A percentile compares a stretch with the other conserved stretches of the same genome.
Conservation (phyloP, 371 early-diverging fungal genomes). For the Mortierella sp. region DNA sequence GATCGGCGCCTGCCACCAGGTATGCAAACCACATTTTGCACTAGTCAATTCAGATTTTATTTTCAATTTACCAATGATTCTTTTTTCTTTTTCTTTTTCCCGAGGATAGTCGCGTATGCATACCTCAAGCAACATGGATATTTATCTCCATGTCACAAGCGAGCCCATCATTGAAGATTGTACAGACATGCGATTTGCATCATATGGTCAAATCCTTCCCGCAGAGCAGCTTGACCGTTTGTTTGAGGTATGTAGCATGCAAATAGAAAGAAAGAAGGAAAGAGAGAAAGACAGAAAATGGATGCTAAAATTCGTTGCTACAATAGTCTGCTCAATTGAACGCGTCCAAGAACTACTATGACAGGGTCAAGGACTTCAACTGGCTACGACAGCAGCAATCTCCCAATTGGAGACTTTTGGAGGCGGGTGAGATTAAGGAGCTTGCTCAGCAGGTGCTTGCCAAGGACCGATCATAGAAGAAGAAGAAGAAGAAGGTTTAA, state of each 20-base stretch:
- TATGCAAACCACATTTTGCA: conserved; percentile 43
- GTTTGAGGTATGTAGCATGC: conserved; percentile 38
- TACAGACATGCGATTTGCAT: conserved; percentile 67
- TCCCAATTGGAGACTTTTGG: conserved; percentile 76
- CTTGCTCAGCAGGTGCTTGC: conserved; percentile 11
- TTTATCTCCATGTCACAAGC: conserved; percentile 77
- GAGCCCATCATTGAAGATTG: conserved; percentile 90
- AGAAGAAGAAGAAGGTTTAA: neutral
- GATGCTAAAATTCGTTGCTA: neutral
- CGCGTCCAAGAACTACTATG: conserved; percentile 61
- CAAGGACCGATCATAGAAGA: conserved; percentile 18
- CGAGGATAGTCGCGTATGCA: conserved; percentile 80
- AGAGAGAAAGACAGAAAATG: neutral
- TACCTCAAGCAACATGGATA: conserved; percentile 69
- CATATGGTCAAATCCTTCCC: conserved; percentile 35
- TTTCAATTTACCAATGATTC: neutral
- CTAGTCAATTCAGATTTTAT: neutral
- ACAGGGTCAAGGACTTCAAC: conserved; percentile 86
- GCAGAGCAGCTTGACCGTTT: conserved; percentile 33
- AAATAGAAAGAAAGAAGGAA: neutral
- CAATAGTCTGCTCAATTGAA: conserved; percentile 56
- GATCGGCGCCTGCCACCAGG: conserved; percentile 81
- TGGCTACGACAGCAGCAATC: conserved; percentile 84
- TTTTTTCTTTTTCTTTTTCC: neutral
- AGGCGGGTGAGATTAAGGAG: conserved; percentile 20